Conservation (phyloP, 2,329 filamentous ascomycete genomes). For the Pseudogymnoascus sp. region DNA sequence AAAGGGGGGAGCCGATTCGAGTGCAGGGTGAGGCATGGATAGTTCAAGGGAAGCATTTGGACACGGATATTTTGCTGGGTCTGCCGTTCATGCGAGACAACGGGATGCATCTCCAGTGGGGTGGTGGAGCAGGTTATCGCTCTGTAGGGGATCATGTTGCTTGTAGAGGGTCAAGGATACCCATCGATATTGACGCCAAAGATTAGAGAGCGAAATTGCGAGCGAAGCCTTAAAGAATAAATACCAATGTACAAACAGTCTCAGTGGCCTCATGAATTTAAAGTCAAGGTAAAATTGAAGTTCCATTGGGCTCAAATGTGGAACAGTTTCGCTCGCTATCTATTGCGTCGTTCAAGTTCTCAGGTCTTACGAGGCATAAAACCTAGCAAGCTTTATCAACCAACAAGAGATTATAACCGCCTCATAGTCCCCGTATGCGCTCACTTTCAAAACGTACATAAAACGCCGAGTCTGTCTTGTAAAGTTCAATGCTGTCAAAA, state of each 20-base stretch:
- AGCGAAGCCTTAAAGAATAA: background rate
- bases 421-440: background rate
- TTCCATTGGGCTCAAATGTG: background rate
- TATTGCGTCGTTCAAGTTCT: background rate
- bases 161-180: background rate
- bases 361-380: background rate
- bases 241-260: background rate
- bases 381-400: background rate
- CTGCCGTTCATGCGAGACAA: constrained; percentile 9
- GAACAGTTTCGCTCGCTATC: background rate
- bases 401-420: background rate
- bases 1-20: background rate
- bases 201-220: background rate
- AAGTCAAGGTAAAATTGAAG: background rate
- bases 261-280: background rate
- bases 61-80: constrained; percentile 7
- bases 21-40: background rate
- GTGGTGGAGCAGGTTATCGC: background rate
- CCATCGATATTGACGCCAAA: background rate
- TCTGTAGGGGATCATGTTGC: background rate
- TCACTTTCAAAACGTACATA: background rate
- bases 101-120: constrained; percentile 8
- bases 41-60: background rate
- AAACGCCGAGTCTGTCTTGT: background rate
- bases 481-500: background rate